A percentile compares a stretch with the other conserved stretches of the same genome.
Conservation (phyloP, 306 rosid genomes). For the Vachellia pachyceras region DNA sequence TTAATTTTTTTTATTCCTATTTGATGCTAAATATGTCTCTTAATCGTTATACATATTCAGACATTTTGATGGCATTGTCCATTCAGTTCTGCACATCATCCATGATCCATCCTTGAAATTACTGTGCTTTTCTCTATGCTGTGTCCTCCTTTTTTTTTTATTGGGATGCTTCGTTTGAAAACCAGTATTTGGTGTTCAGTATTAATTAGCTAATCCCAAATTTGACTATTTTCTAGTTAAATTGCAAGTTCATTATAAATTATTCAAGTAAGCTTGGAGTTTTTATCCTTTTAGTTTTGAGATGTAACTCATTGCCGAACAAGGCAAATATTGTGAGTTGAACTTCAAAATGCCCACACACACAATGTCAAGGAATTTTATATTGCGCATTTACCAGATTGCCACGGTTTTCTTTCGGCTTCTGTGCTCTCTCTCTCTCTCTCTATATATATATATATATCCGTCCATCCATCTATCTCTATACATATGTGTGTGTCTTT, state of each 20-base stretch:
- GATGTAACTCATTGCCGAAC: too few species aligned
- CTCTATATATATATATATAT: too few species aligned
- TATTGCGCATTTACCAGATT: background rate
- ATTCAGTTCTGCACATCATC: background rate
- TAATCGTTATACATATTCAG: constrained; percentile 7
- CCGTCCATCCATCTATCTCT: too few species aligned
- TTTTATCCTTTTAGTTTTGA: background rate
- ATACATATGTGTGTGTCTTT: too few species aligned
- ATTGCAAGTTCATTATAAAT: background rate
- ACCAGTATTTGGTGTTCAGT: too few species aligned
- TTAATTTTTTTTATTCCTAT: constrained; percentile 26
- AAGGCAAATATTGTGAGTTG: too few species aligned
- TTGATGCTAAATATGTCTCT: constrained; percentile 32
- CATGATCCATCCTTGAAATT: background rate
- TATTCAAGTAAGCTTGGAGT: background rate
- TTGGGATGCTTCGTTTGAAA: background rate
- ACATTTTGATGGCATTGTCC: background rate
- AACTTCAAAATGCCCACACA: too few species aligned
- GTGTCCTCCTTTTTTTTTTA: background rate
- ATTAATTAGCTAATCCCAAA: background rate
- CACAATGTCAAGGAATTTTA: too few species aligned
- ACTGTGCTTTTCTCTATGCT: background rate
- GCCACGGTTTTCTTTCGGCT: background rate
- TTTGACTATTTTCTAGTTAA: background rate
- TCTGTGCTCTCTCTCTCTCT: background rate